Evolutionary conservation across 305 asterid species (phyloP).

Genomic region (Solanum aculeatissimum): DNA sequence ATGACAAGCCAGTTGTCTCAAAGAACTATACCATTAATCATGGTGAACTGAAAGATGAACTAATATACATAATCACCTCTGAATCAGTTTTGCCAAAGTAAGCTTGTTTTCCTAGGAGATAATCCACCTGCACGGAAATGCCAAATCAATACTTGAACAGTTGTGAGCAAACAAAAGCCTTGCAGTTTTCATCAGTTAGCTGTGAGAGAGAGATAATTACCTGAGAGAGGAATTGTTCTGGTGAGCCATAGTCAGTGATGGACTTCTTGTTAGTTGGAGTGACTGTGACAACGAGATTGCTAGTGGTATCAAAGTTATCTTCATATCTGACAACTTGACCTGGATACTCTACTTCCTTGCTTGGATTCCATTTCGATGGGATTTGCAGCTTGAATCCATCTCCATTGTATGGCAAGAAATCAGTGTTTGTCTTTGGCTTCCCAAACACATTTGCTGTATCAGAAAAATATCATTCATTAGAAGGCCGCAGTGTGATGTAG

Average conservation of each 20-base stretch:
- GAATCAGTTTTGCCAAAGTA: slow-evolving; percentile 74
- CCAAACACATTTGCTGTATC: slow-evolving; percentile 79
- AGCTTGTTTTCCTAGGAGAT: slow-evolving; percentile 66
- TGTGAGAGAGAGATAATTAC: slow-evolving; percentile 15
- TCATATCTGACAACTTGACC: slow-evolving; percentile 85
- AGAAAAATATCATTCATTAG: background rate
- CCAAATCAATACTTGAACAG: background rate
- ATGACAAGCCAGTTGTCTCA: background rate
- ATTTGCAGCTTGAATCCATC: slow-evolving; percentile 64
- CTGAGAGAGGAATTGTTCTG: slow-evolving; percentile 61
- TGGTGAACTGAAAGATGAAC: background rate
- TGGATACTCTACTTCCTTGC: slow-evolving; percentile 69
- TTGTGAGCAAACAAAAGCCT: background rate
- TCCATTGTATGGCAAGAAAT: slow-evolving; percentile 42
- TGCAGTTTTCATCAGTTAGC: background rate
- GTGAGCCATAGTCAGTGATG: slow-evolving; percentile 72
- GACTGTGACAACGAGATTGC: slow-evolving; percentile 45
- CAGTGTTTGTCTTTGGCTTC: slow-evolving; percentile 77
- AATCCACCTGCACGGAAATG: slow-evolving; percentile 52
- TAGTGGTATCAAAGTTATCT: slow-evolving; percentile 78
- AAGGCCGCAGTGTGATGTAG: background rate
- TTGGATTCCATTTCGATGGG: slow-evolving; percentile 91
- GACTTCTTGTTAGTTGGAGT: slow-evolving; percentile 74
- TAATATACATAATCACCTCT: slow-evolving; percentile 24
- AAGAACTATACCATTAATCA: background rate